These are phyloP conservation scores for Cordyceps farinosa DNA, from an alignment of 2,329 filamentous ascomycete genomes.

Conservation along the genomic window DNA sequence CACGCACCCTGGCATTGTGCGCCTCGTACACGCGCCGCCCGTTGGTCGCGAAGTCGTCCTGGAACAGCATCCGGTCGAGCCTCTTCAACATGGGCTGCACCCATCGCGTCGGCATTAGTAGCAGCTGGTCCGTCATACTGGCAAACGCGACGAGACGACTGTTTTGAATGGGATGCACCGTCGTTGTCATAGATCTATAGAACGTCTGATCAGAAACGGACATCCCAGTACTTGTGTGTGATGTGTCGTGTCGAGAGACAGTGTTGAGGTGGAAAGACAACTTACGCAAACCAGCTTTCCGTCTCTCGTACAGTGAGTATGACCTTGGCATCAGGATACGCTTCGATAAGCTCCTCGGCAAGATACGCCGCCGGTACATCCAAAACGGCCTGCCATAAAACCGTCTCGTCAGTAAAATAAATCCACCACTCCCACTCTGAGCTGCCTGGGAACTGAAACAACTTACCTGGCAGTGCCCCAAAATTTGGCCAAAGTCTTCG, in stretches of 20 bases:
- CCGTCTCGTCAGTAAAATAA: background rate
- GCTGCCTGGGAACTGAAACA: background rate
- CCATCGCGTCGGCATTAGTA: constrained; percentile 12
- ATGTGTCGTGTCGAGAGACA: background rate
- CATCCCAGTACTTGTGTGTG: background rate
- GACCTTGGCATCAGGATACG: constrained; percentile 14
- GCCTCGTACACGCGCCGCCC: constrained; percentile 6
- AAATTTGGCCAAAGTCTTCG: constrained; percentile 5
- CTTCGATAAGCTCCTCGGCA: constrained; percentile 7
- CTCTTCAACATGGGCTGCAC: background rate
- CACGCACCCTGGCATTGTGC: constrained; percentile 19
- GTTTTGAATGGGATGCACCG: background rate
- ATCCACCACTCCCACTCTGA: too few relatives aligned
- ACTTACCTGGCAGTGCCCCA: constrained; percentile 11
- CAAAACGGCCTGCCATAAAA: background rate
- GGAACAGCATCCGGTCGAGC: background rate
- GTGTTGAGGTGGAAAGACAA: background rate
- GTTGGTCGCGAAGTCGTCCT: background rate
- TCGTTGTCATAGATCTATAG: background rate
- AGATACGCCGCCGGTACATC: constrained; percentile 14
- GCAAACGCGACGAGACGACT: background rate
- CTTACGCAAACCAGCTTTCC: constrained; percentile 15
- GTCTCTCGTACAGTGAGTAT: constrained; percentile 7
- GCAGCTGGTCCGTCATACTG: background rate
- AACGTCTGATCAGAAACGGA: background rate